phyloP scores from a whole-genome alignment of 306 rosid genomes.

The Inga oerstediana region DNA sequence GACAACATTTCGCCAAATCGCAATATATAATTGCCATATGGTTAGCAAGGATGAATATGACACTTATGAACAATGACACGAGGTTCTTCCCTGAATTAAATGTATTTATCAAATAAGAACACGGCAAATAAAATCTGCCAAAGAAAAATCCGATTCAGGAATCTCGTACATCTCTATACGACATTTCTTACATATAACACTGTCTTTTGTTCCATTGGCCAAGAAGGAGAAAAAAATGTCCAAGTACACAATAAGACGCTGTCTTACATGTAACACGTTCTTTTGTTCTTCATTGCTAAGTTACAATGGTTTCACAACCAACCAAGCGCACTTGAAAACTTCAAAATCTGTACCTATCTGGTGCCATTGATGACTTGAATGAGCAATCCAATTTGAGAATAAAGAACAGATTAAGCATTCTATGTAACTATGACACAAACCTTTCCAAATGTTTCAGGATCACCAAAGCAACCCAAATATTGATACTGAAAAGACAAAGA shows the following conservation, averaged over 20 bases:
- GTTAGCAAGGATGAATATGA: too few species aligned
- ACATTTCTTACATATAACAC: too few species aligned
- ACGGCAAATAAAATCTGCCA: too few species aligned
- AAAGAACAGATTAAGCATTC: slow-evolving; percentile 15
- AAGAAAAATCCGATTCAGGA: too few species aligned
- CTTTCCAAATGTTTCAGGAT: slow-evolving; percentile 85
- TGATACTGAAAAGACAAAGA: slow-evolving; percentile 65
- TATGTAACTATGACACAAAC: slow-evolving; percentile 37
- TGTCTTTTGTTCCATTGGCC: neutral
- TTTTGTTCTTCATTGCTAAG: slow-evolving; percentile 69
- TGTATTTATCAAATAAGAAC: too few species aligned
- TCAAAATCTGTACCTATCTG: slow-evolving; percentile 97
- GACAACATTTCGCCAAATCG: too few species aligned
- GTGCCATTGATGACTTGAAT: slow-evolving; percentile 35
- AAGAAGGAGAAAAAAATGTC: neutral
- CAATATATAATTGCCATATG: too few species aligned
- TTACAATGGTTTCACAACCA: slow-evolving; percentile 88
- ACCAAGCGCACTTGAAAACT: slow-evolving; percentile 97
- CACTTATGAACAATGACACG: too few species aligned
- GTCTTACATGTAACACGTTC: slow-evolving; percentile 66
- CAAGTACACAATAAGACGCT: neutral
- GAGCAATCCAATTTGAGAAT: slow-evolving; percentile 10
- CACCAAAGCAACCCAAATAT: slow-evolving; percentile 88
- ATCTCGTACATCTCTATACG: too few species aligned
- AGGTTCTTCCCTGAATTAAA: too few species aligned